Evolutionary conservation across 768 basidiomycete genomes (phyloP).

Genomic region (Tulasnella sp.): DNA sequence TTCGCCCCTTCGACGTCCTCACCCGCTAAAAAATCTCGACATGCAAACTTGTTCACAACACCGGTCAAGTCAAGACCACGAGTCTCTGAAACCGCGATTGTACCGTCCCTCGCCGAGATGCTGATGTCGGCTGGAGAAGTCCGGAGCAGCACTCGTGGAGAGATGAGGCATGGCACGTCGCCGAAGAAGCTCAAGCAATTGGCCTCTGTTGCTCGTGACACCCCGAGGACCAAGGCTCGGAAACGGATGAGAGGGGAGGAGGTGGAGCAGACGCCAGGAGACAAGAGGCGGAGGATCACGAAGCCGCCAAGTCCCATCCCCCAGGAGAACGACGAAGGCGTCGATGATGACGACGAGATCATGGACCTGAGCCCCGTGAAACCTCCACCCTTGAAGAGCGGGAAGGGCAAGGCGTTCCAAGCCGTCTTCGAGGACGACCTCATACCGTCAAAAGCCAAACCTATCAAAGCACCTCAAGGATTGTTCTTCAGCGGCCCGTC

Average conservation of each 20-base stretch:
- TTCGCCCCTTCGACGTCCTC: slow-evolving; percentile 11
- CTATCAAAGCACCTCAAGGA: neutral
- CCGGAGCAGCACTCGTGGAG: neutral
- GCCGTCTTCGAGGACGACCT: slow-evolving; percentile 17
- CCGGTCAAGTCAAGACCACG: neutral
- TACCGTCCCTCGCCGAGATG: neutral
- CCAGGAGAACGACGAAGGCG: neutral
- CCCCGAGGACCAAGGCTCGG: slow-evolving; percentile 28
- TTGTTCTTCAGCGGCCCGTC: slow-evolving; percentile 3
- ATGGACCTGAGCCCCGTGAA: slow-evolving; percentile 23
- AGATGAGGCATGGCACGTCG: slow-evolving; percentile 7
- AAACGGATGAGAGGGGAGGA: slow-evolving; percentile 29
- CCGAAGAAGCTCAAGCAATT: slow-evolving; percentile 15
- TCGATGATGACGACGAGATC: slow-evolving; percentile 13
- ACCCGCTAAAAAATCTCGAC: neutral
- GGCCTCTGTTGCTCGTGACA: slow-evolving; percentile 15
- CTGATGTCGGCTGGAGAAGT: neutral
- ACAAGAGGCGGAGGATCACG: slow-evolving; percentile 12
- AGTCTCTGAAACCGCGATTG: neutral
- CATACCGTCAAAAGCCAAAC: neutral
- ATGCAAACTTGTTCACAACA: neutral
- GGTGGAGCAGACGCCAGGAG: slow-evolving; percentile 25
- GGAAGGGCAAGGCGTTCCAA: slow-evolving; percentile 22
- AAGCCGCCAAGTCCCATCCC: neutral
- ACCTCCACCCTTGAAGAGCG: neutral